Conservation (phyloP, 2,329 filamentous ascomycete species). For the Clarireedia monteithiana region DNA sequence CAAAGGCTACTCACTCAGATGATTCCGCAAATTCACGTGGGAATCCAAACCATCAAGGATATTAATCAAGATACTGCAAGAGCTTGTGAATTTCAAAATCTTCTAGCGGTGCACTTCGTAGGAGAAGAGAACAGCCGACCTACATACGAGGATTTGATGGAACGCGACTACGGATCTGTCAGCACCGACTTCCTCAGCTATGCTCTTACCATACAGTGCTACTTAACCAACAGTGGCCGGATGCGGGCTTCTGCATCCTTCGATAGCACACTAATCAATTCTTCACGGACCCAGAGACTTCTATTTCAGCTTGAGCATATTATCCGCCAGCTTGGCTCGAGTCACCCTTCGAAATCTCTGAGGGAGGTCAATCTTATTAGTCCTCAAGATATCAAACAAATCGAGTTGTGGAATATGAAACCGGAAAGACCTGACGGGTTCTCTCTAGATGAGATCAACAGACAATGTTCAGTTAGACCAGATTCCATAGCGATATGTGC, state of each 20-base stretch:
- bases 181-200: neutral
- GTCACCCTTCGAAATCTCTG: neutral
- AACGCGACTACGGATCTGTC: neutral
- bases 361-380: neutral
- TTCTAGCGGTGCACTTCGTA: neutral
- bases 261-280: neutral
- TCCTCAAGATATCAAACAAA: neutral
- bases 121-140: neutral
- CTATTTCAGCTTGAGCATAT: neutral
- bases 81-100: neutral
- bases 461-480: neutral
- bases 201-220: neutral
- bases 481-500: neutral
- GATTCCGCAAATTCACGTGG: neutral
- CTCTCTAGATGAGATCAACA: conserved; percentile 7
- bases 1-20: neutral
- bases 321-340: neutral
- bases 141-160: neutral
- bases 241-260: neutral
- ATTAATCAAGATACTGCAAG: neutral
- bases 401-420: neutral
- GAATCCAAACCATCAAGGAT: neutral
- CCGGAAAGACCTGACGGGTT: neutral
- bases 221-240: neutral
- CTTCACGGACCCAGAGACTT: conserved; percentile 6